A percentile compares a stretch with the other conserved stretches of the same genome.
Evolutionary conservation across 139 green algal genomes (phyloP).

Genomic region (Astrephomene gubernaculifera): DNA sequence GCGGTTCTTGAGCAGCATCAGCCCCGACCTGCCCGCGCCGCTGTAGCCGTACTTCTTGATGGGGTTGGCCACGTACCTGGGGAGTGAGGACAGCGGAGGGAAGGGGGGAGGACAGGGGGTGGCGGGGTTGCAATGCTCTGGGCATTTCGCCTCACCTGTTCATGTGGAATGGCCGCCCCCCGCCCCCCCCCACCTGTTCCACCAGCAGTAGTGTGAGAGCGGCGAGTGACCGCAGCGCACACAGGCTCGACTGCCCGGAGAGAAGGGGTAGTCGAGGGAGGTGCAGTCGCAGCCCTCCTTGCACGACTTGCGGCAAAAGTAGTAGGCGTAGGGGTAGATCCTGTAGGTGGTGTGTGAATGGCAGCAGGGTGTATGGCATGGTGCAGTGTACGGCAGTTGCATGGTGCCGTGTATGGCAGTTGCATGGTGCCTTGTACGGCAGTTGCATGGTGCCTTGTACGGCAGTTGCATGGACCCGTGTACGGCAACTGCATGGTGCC

Average conservation of each 20-base stretch:
- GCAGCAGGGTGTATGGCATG: too few species aligned
- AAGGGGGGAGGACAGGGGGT: too few species aligned
- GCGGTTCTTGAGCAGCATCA: constrained; percentile 82
- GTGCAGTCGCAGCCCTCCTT: constrained; percentile 71
- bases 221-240: constrained; percentile 66
- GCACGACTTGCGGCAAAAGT: constrained; percentile 85
- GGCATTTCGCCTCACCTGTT: too few species aligned
- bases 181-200: constrained; percentile 64
- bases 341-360: constrained; percentile 38
- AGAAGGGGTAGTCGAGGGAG: constrained; percentile 81
- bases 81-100: not conserved
- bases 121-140: too few species aligned
- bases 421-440: too few species aligned
- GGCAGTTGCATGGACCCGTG: too few species aligned
- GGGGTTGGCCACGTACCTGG: constrained; percentile 66
- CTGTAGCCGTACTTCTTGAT: constrained; percentile 65
- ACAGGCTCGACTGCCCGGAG: constrained; percentile 62
- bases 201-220: constrained; percentile 82
- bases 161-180: too few species aligned
- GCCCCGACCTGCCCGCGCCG: constrained; percentile 47
- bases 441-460: too few species aligned
- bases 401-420: too few species aligned
- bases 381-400: too few species aligned
- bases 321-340: constrained; percentile 91
- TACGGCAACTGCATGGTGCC: too few species aligned